Evolutionary conservation across 305 asterid genomes (phyloP).

Genomic region (Solanum chacoense): DNA sequence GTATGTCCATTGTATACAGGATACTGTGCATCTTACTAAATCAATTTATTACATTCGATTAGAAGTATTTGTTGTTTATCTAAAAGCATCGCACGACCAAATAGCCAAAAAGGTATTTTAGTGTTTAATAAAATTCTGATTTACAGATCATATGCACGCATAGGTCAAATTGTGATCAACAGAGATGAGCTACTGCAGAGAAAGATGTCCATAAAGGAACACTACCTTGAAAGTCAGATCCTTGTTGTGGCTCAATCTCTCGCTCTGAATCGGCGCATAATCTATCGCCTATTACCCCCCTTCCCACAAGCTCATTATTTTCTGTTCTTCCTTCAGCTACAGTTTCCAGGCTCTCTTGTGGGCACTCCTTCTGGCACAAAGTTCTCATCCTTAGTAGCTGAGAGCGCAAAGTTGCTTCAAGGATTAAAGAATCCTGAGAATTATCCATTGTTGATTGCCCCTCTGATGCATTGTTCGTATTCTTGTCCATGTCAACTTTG

Average conservation of each 20-base stretch:
- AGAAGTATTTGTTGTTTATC: background rate
- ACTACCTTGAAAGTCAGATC: conserved; percentile 23
- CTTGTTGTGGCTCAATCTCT: conserved; percentile 9
- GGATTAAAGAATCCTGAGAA: conserved; percentile 33
- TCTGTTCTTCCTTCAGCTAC: conserved; percentile 14
- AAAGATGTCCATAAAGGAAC: conserved; percentile 3
- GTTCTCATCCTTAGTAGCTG: conserved; percentile 30
- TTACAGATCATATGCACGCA: background rate
- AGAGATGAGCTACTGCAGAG: background rate
- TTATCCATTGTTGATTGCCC: conserved; percentile 11
- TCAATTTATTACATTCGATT: background rate
- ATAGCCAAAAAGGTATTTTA: background rate
- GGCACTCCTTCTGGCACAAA: conserved; percentile 16
- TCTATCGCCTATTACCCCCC: conserved; percentile 6
- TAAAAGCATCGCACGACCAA: background rate
- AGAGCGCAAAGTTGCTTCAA: conserved; percentile 44
- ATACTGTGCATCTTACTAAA: background rate
- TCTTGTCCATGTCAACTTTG: conserved; percentile 10
- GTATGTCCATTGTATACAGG: background rate
- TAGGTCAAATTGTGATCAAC: background rate
- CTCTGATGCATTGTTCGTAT: conserved; percentile 9
- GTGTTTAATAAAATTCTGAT: background rate
- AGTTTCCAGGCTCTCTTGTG: conserved; percentile 10
- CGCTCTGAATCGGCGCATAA: conserved; percentile 3
- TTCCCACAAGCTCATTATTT: conserved; percentile 11